phyloP scores from a whole-genome alignment of 176 grass and related monocot genomes.

The Ensete ventricosum region DNA sequence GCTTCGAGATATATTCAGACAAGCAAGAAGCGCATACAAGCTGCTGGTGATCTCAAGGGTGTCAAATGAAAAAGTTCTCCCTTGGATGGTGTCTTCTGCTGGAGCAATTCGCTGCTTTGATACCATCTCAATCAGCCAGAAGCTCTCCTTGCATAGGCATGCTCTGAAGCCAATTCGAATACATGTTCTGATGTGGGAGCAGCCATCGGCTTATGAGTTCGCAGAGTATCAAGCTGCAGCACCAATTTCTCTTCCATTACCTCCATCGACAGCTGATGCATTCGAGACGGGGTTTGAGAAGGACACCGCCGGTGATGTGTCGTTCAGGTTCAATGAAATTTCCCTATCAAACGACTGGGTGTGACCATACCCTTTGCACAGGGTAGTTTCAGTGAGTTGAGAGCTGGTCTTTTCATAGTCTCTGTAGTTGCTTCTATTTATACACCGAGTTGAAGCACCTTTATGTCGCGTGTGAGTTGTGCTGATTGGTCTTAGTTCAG shows the following conservation, averaged over 20 bases:
- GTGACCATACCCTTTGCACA: background rate
- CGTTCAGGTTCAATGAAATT: slow-evolving; percentile 1
- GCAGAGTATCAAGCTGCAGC: background rate
- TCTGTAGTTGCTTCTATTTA: background rate
- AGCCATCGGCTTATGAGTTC: background rate
- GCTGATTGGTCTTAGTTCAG: no score
- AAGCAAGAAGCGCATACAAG: slow-evolving; percentile 51
- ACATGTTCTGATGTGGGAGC: slow-evolving; percentile 80
- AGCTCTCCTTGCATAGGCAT: slow-evolving; percentile 86
- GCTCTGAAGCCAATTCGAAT: slow-evolving; percentile 64
- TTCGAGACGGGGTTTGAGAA: background rate
- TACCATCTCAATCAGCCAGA: slow-evolving; percentile 92
- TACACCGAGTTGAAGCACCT: background rate
- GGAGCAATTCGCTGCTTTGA: slow-evolving; percentile 89
- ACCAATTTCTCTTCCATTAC: background rate
- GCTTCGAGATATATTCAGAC: slow-evolving; percentile 67
- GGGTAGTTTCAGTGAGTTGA: background rate
- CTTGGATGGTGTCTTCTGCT: slow-evolving; percentile 76
- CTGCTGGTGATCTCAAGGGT: slow-evolving; percentile 92
- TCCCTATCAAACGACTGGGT: background rate
- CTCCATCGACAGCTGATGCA: background rate
- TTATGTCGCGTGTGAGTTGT: no score
- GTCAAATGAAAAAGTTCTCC: slow-evolving; percentile 60
- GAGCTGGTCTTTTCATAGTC: background rate
- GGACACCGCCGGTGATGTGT: background rate